These are phyloP conservation scores for Anastatica hierochuntica DNA, from an alignment of 345 rosid genomes.

Conservation along the genomic window DNA sequence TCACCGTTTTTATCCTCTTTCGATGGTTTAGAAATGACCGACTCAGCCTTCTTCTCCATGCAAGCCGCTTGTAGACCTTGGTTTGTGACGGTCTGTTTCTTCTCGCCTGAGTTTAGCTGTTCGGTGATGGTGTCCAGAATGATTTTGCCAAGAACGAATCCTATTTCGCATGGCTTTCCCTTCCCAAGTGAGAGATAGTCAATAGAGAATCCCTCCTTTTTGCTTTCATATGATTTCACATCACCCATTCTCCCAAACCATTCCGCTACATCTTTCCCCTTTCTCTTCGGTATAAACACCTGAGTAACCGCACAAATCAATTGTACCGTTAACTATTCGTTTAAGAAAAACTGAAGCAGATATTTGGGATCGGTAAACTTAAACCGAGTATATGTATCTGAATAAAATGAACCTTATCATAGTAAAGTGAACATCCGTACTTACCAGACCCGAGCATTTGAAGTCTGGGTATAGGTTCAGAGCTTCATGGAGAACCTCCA, in stretches of 20 bases:
- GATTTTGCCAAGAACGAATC: conserved; percentile 69
- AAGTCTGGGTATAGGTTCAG: conserved; percentile 32
- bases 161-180: conserved; percentile 48
- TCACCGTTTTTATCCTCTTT: conserved; percentile 7
- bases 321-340: background rate
- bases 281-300: conserved; percentile 56
- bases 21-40: conserved; percentile 4
- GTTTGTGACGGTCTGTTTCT: conserved; percentile 1
- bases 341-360: no score
- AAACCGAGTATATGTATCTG: background rate
- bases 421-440: no score
- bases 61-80: background rate
- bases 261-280: conserved; percentile 24
- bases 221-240: conserved; percentile 25
- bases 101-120: conserved; percentile 18
- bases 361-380: background rate
- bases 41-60: conserved; percentile 7
- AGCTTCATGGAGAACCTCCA: conserved; percentile 24
- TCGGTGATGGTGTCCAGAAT: conserved; percentile 49
- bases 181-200: conserved; percentile 44
- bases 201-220: conserved; percentile 28
- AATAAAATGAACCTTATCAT: no score
- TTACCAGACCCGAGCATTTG: conserved; percentile 44
- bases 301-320: conserved; percentile 16
- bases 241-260: conserved; percentile 36